These are phyloP conservation scores for Cynara cardunculus DNA, from an alignment of 129 eudicot genomes.

Conservation along the genomic window DNA sequence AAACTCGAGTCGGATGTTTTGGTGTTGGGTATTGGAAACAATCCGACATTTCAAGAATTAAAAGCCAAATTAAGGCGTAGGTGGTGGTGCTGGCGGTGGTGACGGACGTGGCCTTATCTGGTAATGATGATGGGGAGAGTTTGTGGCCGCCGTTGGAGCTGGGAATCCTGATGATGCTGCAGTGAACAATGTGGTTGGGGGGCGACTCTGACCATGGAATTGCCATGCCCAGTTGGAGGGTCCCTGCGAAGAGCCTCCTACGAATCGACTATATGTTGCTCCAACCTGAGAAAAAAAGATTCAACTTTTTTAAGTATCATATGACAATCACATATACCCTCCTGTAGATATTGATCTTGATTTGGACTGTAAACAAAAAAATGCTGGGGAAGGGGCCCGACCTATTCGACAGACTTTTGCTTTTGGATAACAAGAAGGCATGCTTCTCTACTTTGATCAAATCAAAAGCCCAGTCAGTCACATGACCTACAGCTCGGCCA, in stretches of 20 bases:
- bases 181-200: constrained; percentile 16
- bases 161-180: constrained; percentile 88
- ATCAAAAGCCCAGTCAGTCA: no score
- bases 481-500: no score
- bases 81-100: constrained; percentile 20
- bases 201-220: constrained; percentile 32
- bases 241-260: constrained; percentile 36
- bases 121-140: constrained; percentile 27
- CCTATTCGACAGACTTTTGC: no score
- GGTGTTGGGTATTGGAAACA: background rate
- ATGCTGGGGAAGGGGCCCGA: no score
- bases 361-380: background rate
- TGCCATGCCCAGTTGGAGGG: constrained; percentile 51
- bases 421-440: no score
- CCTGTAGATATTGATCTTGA: background rate
- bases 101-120: constrained; percentile 30
- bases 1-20: background rate
- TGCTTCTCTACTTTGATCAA: no score
- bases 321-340: background rate
- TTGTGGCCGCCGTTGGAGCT: constrained; percentile 21
- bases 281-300: constrained; percentile 29
- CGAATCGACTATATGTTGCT: constrained; percentile 22
- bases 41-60: background rate
- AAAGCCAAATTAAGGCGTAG: constrained; percentile 4
- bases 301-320: background rate